Evolutionary conservation across 768 basidiomycete species (phyloP).

Genomic region (Termitomyces heimii): DNA sequence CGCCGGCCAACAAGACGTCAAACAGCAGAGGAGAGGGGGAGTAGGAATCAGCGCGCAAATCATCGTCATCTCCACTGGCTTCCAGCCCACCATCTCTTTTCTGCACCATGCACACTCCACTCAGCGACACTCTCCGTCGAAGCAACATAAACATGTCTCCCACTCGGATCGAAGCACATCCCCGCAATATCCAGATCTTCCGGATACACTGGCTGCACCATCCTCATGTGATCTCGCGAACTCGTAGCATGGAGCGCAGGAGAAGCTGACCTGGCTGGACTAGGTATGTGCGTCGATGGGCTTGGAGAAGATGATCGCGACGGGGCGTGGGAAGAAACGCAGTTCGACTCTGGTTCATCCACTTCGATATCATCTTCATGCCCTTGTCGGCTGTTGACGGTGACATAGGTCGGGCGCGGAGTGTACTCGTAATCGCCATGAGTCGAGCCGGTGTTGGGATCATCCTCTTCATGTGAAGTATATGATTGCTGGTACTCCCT

Average conservation of each 20-base stretch:
- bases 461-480: slow-evolving; percentile 13
- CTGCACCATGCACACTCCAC: slow-evolving; percentile 68
- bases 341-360: slow-evolving; percentile 52
- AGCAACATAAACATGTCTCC: slow-evolving; percentile 64
- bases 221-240: slow-evolving; percentile 4
- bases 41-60: background rate
- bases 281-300: slow-evolving; percentile 22
- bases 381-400: background rate
- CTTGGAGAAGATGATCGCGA: slow-evolving; percentile 38
- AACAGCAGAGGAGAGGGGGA: background rate
- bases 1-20: background rate
- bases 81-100: slow-evolving; percentile 69
- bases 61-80: slow-evolving; percentile 34
- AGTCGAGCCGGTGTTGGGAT: slow-evolving; percentile 23
- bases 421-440: slow-evolving; percentile 25
- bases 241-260: background rate
- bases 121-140: slow-evolving; percentile 64
- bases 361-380: slow-evolving; percentile 35
- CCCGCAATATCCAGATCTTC: slow-evolving; percentile 60
- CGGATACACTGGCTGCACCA: slow-evolving; percentile 14
- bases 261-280: slow-evolving; percentile 5
- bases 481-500: slow-evolving; percentile 22
- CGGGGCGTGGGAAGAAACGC: slow-evolving; percentile 34
- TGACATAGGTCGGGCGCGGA: slow-evolving; percentile 5
- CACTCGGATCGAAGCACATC: slow-evolving; percentile 66